phyloP scores from a whole-genome alignment of 1,139 yeast genomes.

The Candida sp. region DNA sequence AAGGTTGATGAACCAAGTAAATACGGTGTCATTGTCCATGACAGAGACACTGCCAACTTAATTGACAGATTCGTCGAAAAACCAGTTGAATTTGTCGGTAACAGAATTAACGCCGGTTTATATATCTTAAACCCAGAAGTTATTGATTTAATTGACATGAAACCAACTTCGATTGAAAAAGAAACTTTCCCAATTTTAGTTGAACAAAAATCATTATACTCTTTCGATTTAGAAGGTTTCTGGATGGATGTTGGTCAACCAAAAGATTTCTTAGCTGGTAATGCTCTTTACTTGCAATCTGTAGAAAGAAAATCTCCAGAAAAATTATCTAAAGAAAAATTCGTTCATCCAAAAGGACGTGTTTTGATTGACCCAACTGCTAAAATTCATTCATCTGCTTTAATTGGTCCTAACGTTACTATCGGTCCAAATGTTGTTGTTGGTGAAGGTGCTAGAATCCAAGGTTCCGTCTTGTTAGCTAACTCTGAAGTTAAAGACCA shows the following conservation, averaged over 20 bases:
- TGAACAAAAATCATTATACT: conserved; percentile 82
- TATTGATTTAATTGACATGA: conserved; percentile 92
- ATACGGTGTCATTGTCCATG: conserved; percentile 99
- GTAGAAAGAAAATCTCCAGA: conserved; percentile 78
- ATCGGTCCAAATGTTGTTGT: conserved; percentile 96
- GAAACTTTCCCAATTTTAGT: conserved; percentile 98
- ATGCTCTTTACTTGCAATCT: conserved; percentile 87
- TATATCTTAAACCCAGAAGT: conserved; percentile 97
- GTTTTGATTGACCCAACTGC: conserved; percentile 96
- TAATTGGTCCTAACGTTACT: conserved; percentile 97
- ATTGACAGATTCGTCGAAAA: conserved; percentile 99
- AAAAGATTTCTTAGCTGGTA: conserved; percentile 98
- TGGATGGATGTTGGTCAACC: conserved; percentile 99
- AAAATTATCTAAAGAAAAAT: conserved; percentile 62
- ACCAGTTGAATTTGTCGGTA: conserved; percentile 98
- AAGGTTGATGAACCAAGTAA: conserved; percentile 99
- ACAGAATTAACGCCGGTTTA: conserved; percentile 97
- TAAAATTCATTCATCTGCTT: conserved; percentile 86
- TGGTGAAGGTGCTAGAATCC: conserved; percentile 99
- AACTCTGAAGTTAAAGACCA: conserved; percentile 94
- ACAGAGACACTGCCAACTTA: conserved; percentile 86
- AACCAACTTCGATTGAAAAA: conserved; percentile 99
- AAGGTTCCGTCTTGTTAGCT: conserved; percentile 89
- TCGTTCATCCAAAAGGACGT: conserved; percentile 80
- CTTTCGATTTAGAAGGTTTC: conserved; percentile 98